Base-by-base conservation (phyloP, 495 filamentous ascomycete genomes). In the Penicillium ochrochloron region DNA sequence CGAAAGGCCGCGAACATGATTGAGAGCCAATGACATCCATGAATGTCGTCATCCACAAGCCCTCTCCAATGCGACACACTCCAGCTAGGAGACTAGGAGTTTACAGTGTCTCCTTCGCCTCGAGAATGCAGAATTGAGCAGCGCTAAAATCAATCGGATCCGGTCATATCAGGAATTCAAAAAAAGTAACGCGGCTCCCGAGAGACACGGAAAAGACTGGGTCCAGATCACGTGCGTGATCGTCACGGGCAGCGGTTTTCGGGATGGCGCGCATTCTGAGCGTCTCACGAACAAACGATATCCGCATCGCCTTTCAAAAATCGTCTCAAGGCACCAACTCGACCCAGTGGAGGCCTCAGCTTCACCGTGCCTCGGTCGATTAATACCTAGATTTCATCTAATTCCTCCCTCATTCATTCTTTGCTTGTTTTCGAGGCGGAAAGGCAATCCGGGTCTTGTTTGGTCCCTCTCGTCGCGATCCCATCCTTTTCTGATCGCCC, bases 11-110 rank as follows among this genome's bases (percentile, higher is more conserved):
- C 74, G 74, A 64, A 68, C 78, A 80, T 80, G 73, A 73, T 75
- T 79, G 66, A 73, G 70, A 69, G 72, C 78, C 63, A 75, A 80
- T 82, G 79, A 82, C 80, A 82, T 82, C 78, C 80, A 82, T 82
- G 75, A 80, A 81, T 66, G 70, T 71, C 62, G 66, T 74, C 68
- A 74, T 72, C 62, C 52, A 69, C 61, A 39, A 66, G 55, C 53
- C 56, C 48, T 59, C 61, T 53, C 57, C 54, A 55, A 63, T 55
- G 64, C 53, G 31, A 58, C 29, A 52, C 58, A 57, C 46, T 69
- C 58, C 64, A 60, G 61, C 60, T 23, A 10, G 51, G 29, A 21
- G 31, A 5, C 2, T 25, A 57, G 62, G 51, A 62, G 62, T 59
- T 21, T 21, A 15, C 21, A 25, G 11, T 51, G 31, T 8, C 37